A percentile compares a stretch with the other conserved stretches of the same genome.
Evolutionary conservation across 176 grass and related monocot genomes (phyloP).

Genomic region (Oryza glaberrima): DNA sequence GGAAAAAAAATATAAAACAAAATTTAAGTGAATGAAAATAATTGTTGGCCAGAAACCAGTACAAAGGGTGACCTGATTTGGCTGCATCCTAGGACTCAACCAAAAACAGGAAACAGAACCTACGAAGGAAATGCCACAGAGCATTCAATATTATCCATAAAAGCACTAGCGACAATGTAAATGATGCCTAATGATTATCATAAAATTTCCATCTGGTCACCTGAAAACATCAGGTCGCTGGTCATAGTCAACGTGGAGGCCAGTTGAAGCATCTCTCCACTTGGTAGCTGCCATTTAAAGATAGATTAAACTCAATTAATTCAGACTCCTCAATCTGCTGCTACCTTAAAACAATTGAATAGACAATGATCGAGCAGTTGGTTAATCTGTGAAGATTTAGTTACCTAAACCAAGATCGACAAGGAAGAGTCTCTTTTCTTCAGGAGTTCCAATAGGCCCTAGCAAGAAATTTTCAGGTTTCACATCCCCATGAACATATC

Average conservation of each 20-base stretch:
- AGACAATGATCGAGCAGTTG: neutral
- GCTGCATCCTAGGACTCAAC: slow-evolving; percentile 2
- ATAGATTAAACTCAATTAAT: slow-evolving; percentile 48
- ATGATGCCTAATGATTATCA: slow-evolving; percentile 24
- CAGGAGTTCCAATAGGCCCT: slow-evolving; percentile 77
- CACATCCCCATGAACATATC: slow-evolving; percentile 96
- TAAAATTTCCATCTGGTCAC: slow-evolving; percentile 49
- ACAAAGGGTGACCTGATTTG: neutral
- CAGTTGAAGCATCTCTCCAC: slow-evolving; percentile 80
- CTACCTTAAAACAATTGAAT: slow-evolving; percentile 34
- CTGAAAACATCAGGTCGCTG: slow-evolving; percentile 99
- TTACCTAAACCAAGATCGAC: slow-evolving; percentile 99
- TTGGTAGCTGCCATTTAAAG: slow-evolving; percentile 70
- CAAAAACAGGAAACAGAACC: neutral
- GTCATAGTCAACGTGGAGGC: slow-evolving; percentile 92
- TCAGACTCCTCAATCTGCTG: neutral
- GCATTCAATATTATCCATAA: slow-evolving; percentile 7
- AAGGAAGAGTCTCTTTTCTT: slow-evolving; percentile 98
- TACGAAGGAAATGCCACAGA: slow-evolving; percentile 5
- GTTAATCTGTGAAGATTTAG: slow-evolving; percentile 10
- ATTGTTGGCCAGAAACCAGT: slow-evolving; percentile 10
- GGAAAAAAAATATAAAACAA: neutral
- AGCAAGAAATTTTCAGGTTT: slow-evolving; percentile 99
- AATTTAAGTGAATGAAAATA: neutral
- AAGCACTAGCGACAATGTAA: slow-evolving; percentile 24